Base-by-base conservation (phyloP, 2,329 filamentous ascomycete genomes). In the Ophiostoma pallidulum region DNA sequence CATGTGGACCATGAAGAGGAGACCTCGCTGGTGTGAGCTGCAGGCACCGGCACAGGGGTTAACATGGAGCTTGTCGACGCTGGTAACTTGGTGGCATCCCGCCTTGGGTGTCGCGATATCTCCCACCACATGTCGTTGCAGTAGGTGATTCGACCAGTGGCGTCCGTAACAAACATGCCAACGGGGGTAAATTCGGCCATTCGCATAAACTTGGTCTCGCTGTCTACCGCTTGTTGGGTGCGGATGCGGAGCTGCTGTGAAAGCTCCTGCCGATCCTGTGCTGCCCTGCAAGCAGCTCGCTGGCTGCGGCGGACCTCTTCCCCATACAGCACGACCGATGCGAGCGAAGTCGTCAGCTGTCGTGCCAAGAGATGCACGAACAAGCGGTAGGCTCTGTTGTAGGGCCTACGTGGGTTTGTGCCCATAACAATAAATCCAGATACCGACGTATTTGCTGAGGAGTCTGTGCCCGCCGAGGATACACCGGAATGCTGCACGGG, bases 161-260 rank as follows among this genome's bases (percentile, higher is more conserved):
- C 72, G 58, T 88, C 77, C n/a, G 85, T 84, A 55, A 92, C 90
- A 61, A 91, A 91, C 67, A 94, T 83, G 24, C 86, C 87, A 1
- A 90, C 86, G 0, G 86, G 86, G 0, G 85, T 84, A 53, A 88
- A 86, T 59, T 90, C 86, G 3, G 86, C 85, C 84, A 92, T 89
- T 38, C 85, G 74, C 1, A 84, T 87, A 60, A 92, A 92, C 49
- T 83, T 82, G 28, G 84, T 82, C 61, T 92, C 86, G 59, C 80
- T 80, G 57, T 82, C 78, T 36, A 74, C 70, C 0, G 77, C 76
- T 57, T 82, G 76, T 55, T 77, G 73, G 1, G 78, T 80, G 28
- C 76, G 68, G 16, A 83, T 71, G 37, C 80, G 79, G 13, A 92
- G 71, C 59, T 91, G 83, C 60, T 86, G 76, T 0, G 84, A 86